A percentile compares a stretch with the other conserved stretches of the same genome.
Evolutionary conservation across 345 rosid species (phyloP).

Genomic region (Lumnitzera littorea): DNA sequence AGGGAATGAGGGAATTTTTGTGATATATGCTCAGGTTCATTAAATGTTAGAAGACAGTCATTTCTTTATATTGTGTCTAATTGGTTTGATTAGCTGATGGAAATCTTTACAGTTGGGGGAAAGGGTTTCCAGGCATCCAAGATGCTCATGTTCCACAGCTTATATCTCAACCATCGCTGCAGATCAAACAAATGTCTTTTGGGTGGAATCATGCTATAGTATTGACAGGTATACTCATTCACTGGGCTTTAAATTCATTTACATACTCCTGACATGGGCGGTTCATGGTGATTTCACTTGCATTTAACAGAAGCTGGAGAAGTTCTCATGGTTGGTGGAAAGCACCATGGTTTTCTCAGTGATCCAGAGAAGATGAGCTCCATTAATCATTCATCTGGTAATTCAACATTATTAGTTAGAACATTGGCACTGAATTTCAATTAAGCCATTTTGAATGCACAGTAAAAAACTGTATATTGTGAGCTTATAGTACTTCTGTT

Average conservation of each 20-base stretch:
- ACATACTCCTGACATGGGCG: background rate
- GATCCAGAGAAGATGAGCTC: constrained; percentile 32
- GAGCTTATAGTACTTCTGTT: constrained; percentile 16
- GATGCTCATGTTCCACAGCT: constrained; percentile 42
- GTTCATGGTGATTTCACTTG: background rate
- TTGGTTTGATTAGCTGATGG: constrained; percentile 44
- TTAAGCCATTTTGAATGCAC: too few relatives aligned
- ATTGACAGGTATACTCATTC: constrained; percentile 40
- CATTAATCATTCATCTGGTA: constrained; percentile 32
- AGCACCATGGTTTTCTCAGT: constrained; percentile 36
- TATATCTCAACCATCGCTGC: constrained; percentile 22
- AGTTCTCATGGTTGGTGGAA: constrained; percentile 62
- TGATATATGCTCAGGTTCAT: background rate
- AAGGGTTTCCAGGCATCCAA: constrained; percentile 47
- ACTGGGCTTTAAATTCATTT: background rate
- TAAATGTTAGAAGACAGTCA: too few relatives aligned
- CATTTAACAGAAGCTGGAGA: constrained; percentile 46
- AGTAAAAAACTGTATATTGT: too few relatives aligned
- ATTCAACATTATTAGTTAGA: background rate
- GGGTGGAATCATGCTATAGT: constrained; percentile 85
- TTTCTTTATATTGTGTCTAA: constrained; percentile 3
- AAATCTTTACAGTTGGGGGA: constrained; percentile 68
- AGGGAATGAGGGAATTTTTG: too few relatives aligned
- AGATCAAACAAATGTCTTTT: constrained; percentile 39
- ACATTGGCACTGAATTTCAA: too few relatives aligned